Base-by-base conservation (phyloP, 768 basidiomycete genomes). In the Lactifluus hygrophoroides region DNA sequence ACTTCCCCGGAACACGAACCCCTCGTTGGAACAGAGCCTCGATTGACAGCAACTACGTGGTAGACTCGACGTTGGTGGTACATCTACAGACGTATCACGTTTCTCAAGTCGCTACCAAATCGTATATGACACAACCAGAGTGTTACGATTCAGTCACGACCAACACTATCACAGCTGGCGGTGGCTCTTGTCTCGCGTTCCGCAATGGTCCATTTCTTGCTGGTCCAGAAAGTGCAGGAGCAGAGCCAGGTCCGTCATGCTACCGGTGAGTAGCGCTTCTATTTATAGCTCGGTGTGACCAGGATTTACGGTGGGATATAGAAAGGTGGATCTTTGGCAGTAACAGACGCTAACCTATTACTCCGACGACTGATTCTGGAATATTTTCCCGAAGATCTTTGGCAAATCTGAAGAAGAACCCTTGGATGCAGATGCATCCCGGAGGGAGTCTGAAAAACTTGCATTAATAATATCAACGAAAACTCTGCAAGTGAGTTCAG, bases 111-210 rank as follows among this genome's bases (percentile, higher is more conserved):
- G 87, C 32, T 94, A 93, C 67, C 94, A 97, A 69, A 79, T 91
- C 17, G 91, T 95, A 2, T 95, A 93, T 66, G 94, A 97, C 70
- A 94, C 94, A 0, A 95, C 94, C 0, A 97, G 94, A 0, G 94
- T 94, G 86, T 96, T n/a, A 88, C 88, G 0, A 90, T 97, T 51
- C 91, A 94, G 68, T 88, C 86, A 1, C 91, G 66, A 94, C 97
- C 71, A 95, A 95, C 69, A 93, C 91, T 5, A 93, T 96, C 49
- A 94, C 94, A 7, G 94, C 95, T 0, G 94, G 95, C 3, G 94
- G 94, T 44, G 95, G 94, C 0, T 91, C 89, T 1, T 87, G 94
- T 65, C 74, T 97, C 48, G 86, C 83, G 3, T 97, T 90, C 77
- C 79, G 84, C 25, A 94, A 95, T 65, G 94, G 94, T 1, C 77